phyloP scores from a whole-genome alignment of 768 basidiomycete species.

The Phylloporus arenicola region DNA sequence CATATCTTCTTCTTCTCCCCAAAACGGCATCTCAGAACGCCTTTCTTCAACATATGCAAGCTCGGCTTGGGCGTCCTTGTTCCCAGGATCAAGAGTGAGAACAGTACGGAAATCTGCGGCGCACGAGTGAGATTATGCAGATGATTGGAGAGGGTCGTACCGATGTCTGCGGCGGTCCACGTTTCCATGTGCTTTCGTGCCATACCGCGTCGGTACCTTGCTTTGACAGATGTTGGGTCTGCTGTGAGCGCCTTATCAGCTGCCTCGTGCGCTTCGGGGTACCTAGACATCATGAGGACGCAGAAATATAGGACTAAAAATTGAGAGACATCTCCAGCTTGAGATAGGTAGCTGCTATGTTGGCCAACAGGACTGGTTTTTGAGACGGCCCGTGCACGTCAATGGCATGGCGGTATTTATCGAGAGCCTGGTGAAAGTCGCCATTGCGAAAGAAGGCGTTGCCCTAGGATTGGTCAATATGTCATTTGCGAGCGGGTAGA shows the following conservation, averaged over 20 bases:
- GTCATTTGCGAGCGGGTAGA: background rate
- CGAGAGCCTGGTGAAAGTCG: slow-evolving; percentile 34
- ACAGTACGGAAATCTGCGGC: slow-evolving; percentile 26
- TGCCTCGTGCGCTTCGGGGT: slow-evolving; percentile 24
- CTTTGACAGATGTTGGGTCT: slow-evolving; percentile 31
- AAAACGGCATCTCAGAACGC: background rate
- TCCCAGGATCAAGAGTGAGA: slow-evolving; percentile 24
- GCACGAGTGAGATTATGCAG: background rate
- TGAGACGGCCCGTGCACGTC: slow-evolving; percentile 29
- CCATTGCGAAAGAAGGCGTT: slow-evolving; percentile 38
- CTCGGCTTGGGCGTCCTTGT: slow-evolving; percentile 14
- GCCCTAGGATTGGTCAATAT: slow-evolving; percentile 29
- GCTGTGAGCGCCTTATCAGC: slow-evolving; percentile 24
- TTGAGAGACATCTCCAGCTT: slow-evolving; percentile 35
- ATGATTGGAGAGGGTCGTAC: slow-evolving; percentile 6
- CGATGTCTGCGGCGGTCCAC: slow-evolving; percentile 17
- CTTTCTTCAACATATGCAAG: slow-evolving; percentile 7
- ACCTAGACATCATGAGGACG: slow-evolving; percentile 14
- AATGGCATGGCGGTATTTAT: slow-evolving; percentile 38
- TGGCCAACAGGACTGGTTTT: slow-evolving; percentile 36
- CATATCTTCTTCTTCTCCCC: background rate
- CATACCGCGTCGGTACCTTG: slow-evolving; percentile 31
- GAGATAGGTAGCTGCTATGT: slow-evolving; percentile 40
- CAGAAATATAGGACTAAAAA: background rate
- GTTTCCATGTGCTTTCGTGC: slow-evolving; percentile 28